These are phyloP conservation scores for Acrodontium crateriforme DNA, from an alignment of 2,329 filamentous ascomycete genomes.

Conservation along the genomic window DNA sequence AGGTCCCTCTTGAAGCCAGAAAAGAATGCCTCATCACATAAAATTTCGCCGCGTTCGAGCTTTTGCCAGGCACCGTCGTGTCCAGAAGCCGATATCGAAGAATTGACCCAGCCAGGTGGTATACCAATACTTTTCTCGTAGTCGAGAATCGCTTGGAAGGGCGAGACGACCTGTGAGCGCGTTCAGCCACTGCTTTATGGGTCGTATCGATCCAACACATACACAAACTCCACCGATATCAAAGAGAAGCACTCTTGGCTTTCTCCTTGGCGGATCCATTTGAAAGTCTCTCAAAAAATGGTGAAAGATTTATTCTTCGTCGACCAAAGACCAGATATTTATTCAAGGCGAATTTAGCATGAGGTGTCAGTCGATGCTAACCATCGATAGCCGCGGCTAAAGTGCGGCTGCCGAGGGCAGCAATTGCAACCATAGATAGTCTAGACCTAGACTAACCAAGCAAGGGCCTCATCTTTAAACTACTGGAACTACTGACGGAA, in stretches of 20 bases:
- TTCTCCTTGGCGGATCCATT: too few species aligned
- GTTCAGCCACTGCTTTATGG: background rate
- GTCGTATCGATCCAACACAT: constrained; percentile 16
- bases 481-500: too few species aligned
- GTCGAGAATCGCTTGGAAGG: constrained; percentile 83
- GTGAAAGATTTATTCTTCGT: too few species aligned
- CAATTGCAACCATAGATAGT: too few species aligned
- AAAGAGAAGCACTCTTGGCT: constrained; percentile 67
- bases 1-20: constrained; percentile 62
- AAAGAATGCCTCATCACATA: constrained; percentile 64
- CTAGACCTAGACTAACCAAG: too few species aligned
- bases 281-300: too few species aligned
- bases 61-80: constrained; percentile 78
- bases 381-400: too few species aligned
- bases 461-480: too few species aligned
- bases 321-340: too few species aligned
- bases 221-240: constrained; percentile 96
- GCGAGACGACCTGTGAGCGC: constrained; percentile 59
- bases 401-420: too few species aligned
- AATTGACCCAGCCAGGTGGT: constrained; percentile 82
- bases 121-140: constrained; percentile 69
- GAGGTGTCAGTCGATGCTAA: too few species aligned
- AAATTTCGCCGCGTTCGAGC: constrained; percentile 71
- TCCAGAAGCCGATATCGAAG: constrained; percentile 65
- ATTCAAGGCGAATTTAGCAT: too few species aligned